Percentiles rank a stretch among this genome's conserved stretches.
Evolutionary conservation across 2,329 filamentous ascomycete species (phyloP).

Genomic region (Fusarium zealandicum): DNA sequence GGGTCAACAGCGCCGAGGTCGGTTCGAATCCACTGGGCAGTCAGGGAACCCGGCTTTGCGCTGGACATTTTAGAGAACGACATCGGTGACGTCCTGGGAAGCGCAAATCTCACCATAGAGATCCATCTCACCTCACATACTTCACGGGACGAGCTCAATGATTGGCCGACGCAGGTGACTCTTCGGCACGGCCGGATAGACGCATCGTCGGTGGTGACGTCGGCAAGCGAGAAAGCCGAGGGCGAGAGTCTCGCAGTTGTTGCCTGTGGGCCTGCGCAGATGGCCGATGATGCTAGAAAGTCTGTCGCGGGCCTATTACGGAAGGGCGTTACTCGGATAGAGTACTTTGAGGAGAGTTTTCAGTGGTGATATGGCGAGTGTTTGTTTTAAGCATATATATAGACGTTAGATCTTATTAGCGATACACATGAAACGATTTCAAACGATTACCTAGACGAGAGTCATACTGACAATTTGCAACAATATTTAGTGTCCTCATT

Average conservation of each 20-base stretch:
- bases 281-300: slow-evolving; percentile 53
- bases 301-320: slow-evolving; percentile 46
- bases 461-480: no score
- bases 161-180: slow-evolving; percentile 27
- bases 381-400: neutral
- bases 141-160: slow-evolving; percentile 1
- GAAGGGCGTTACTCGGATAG: slow-evolving; percentile 39
- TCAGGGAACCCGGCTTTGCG: slow-evolving; percentile 50
- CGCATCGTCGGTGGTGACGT: slow-evolving; percentile 43
- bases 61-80: slow-evolving; percentile 46
- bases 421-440: neutral
- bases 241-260: slow-evolving; percentile 49
- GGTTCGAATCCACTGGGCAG: slow-evolving; percentile 53
- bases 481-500: no score
- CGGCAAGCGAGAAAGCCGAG: slow-evolving; percentile 31
- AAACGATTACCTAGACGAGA: no score
- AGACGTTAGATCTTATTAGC: neutral
- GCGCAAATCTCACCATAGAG: slow-evolving; percentile 45
- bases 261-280: slow-evolving; percentile 53
- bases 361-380: slow-evolving; percentile 46
- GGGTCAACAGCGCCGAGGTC: slow-evolving; percentile 23
- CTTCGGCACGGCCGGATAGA: slow-evolving; percentile 45
- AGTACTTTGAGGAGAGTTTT: slow-evolving; percentile 55
- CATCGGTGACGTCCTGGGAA: slow-evolving; percentile 41
- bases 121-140: slow-evolving; percentile 47